A percentile compares a stretch with the other conserved stretches of the same genome.
These are phyloP conservation scores for Solanum piurae DNA, from an alignment of 257 asterid genomes.

Conservation along the genomic window DNA sequence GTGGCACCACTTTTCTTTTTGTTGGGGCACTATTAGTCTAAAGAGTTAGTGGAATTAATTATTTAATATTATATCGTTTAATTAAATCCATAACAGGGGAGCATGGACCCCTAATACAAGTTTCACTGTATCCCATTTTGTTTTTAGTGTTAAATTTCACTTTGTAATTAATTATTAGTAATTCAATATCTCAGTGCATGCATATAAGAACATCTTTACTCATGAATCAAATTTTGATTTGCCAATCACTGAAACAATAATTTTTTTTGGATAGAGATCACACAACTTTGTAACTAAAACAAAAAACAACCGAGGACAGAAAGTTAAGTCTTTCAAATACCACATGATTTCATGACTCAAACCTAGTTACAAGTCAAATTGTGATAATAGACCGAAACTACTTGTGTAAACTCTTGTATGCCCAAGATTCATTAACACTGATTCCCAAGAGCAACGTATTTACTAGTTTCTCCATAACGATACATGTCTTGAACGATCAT, in stretches of 20 bases:
- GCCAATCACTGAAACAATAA: not conserved
- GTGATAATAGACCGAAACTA: not conserved
- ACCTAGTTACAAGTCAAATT: not conserved
- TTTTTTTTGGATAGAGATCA: not conserved
- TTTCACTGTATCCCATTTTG: not conserved
- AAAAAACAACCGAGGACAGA: not conserved
- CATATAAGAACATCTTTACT: not conserved
- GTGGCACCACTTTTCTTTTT: constrained; percentile 48
- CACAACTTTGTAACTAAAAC: not conserved
- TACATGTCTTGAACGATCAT: not conserved
- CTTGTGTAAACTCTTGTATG: not conserved
- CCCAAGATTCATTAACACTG: not conserved
- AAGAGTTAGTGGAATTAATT: constrained; percentile 43
- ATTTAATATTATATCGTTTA: not conserved
- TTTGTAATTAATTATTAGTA: not conserved
- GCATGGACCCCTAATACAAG: constrained; percentile 1
- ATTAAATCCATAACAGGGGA: not conserved
- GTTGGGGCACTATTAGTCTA: constrained; percentile 69
- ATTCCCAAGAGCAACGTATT: not conserved
- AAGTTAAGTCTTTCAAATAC: not conserved
- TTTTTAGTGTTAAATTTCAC: not conserved
- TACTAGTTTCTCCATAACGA: not conserved
- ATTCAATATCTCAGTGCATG: not conserved
- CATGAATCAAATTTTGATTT: not conserved
- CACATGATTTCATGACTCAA: not conserved